A percentile compares a stretch with the other conserved stretches of the same genome.
phyloP scores from a whole-genome alignment of 371 early-diverging fungal species.

The Rhizomucor pusillus region DNA sequence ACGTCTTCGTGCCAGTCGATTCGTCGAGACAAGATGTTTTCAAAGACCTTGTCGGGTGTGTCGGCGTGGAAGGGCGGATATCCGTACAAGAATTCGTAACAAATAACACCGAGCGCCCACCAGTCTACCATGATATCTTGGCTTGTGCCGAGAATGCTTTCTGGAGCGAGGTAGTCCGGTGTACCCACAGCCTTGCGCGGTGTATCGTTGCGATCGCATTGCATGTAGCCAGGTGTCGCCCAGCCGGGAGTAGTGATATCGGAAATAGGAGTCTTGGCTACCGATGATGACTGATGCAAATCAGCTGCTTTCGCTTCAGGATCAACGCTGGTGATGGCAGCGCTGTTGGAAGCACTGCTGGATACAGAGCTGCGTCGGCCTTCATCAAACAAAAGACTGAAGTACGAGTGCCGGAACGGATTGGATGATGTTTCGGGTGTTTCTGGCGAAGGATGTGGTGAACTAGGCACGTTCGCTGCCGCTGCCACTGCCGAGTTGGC shows the following conservation, averaged over 20 bases:
- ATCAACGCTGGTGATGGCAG: neutral
- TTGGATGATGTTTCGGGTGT: conserved; percentile 9
- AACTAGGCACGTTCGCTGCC: conserved; percentile 18
- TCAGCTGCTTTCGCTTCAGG: neutral
- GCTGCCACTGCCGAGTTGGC: conserved; percentile 12
- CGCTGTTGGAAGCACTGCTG: conserved; percentile 14
- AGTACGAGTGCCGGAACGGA: conserved; percentile 41
- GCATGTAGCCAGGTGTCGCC: conserved; percentile 14
- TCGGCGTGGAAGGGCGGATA: conserved; percentile 89
- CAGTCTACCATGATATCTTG: conserved; percentile 90
- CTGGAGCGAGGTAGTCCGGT: conserved; percentile 98
- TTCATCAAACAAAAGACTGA: conserved; percentile 40
- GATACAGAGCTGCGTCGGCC: conserved; percentile 30
- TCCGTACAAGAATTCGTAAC: conserved; percentile 90
- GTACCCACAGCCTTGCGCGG: conserved; percentile 75
- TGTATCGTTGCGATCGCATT: conserved; percentile 14
- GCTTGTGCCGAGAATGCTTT: conserved; percentile 84
- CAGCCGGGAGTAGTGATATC: conserved; percentile 1
- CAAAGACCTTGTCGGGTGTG: conserved; percentile 82
- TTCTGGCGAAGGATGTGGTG: conserved; percentile 42
- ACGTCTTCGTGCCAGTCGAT: conserved; percentile 73
- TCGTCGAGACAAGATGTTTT: conserved; percentile 75
- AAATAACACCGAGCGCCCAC: conserved; percentile 92
- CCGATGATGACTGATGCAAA: neutral
- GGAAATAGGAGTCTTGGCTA: neutral